Base-by-base conservation (phyloP, 2,329 filamentous ascomycete species). In the Nectriaceae sp. region DNA sequence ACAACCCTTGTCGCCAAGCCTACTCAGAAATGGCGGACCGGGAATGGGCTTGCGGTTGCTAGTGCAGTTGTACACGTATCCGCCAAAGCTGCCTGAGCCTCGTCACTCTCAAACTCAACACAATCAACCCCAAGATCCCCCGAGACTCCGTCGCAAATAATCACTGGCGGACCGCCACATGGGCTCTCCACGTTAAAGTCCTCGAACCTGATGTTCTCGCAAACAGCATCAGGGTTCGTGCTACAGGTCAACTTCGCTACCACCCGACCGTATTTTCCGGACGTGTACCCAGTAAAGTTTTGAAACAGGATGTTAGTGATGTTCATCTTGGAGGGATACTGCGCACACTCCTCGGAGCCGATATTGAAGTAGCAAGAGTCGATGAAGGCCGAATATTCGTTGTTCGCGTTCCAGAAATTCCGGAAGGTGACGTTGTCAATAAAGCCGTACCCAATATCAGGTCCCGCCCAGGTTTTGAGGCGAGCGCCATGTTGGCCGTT, bases 311-410 rank as follows among this genome's bases (percentile, higher is more conserved):
- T 29, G 44, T 61, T 61, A 24, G 54, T 61, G 20, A 61, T 60
- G 44, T 61, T 57, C 54, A 61, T 57, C 18, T 52, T 46, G 3
- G 59, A 61, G 3, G 58, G 58, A 31, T 61, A 60, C 31, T 53
- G 26, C 2, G 58, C 50, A 31, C 58, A 56, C 8, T 44, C 48
- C 2, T 44, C 35, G 3, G 52, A 35, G 38, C 55, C 40, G 36
- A 60, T 54, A 45, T 61, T 60, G 51, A 61, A 61, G 47, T 61
- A 61, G 43, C 59, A 61, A 0, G 58, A 61, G 41, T 61, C 59
- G 19, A 61, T 53, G 21, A 56, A 61, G 2, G 52, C 56, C 1
- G 47, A 44, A 44, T 60, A 61, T n/a, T 61, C 59, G 33, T 58
- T 61, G 51, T 54, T 56, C 1, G 44, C 59, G 11, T 50, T 56